Percentiles rank a stretch among this genome's conserved stretches.
Evolutionary conservation across 2,329 filamentous ascomycete genomes (phyloP).

Genomic region (Aureobasidium zeae): DNA sequence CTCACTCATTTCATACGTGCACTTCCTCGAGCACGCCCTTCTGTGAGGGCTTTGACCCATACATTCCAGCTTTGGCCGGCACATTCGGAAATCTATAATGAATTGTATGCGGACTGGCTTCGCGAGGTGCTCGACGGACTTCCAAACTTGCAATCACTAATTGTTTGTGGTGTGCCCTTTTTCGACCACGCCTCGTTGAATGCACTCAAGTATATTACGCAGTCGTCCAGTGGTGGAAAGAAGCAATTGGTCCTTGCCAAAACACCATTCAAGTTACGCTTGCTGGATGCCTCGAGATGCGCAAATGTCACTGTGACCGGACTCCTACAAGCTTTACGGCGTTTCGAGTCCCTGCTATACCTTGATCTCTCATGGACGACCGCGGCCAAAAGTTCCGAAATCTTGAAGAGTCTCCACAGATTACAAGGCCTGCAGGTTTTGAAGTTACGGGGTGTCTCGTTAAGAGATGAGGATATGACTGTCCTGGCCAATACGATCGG

Average conservation of each 20-base stretch:
- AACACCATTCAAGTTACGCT: slow-evolving; percentile 39
- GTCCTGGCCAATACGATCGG: slow-evolving; percentile 45
- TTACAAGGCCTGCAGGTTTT: slow-evolving; percentile 47
- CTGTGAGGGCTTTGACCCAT: slow-evolving; percentile 49
- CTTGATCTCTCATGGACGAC: slow-evolving; percentile 46
- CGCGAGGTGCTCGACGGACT: slow-evolving; percentile 49
- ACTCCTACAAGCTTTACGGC: slow-evolving; percentile 42
- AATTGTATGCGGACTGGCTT: slow-evolving; percentile 50
- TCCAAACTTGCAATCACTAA: slow-evolving; percentile 49
- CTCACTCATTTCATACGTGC: slow-evolving; percentile 51
- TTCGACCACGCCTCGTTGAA: slow-evolving; percentile 52
- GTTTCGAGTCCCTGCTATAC: slow-evolving; percentile 48
- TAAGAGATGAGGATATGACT: slow-evolving; percentile 45
- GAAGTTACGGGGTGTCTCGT: slow-evolving; percentile 45
- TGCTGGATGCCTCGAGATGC: slow-evolving; percentile 49
- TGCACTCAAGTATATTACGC: slow-evolving; percentile 33
- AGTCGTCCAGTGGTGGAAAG: not conserved
- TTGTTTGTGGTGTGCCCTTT: slow-evolving; percentile 51
- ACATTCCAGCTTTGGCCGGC: slow-evolving; percentile 53
- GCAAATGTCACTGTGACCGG: slow-evolving; percentile 49
- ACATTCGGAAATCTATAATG: slow-evolving; percentile 51
- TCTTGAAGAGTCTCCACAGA: slow-evolving; percentile 39
- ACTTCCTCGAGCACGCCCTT: slow-evolving; percentile 43
- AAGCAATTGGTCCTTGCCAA: not conserved
- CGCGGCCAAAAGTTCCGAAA: slow-evolving; percentile 26